Base-by-base conservation (phyloP, 495 filamentous ascomycete genomes). In the Penicillium robsamsonii region DNA sequence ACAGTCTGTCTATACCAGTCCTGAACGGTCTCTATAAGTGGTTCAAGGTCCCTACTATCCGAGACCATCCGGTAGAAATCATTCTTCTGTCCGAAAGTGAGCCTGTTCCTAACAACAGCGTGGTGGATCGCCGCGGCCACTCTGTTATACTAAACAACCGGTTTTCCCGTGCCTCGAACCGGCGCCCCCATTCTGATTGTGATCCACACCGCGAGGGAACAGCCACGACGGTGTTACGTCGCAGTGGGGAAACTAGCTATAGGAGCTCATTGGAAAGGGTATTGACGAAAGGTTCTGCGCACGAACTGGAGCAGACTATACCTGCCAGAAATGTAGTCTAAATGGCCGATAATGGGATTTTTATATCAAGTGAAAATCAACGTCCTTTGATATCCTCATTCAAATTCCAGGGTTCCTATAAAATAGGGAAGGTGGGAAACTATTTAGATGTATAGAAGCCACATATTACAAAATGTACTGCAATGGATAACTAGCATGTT, bases 1-100 rank as follows among this genome's bases (percentile, higher is more conserved):
- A 86, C 60, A 80, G 81, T 38, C 65, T 85, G 1, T 84, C 81
- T 0, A 81, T 84, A 42, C 82, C 82, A 0, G 60, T 71, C 1
- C 70, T 84, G 22, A 77, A 77, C 56, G 35, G 63, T 7, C 62
- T 82, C 52, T 85, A 83, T 62, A 63, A 57, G 45, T 72, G 58
- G 52, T 69, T 64, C 33, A 71, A 71, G 33, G 75, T 84, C 33
- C 64, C 70, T 31, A 69, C 70, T 1, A 77, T 85, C 56, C 68
- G 68, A 15, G 81, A 85, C 56, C 79, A 81, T 33, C 78, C 79
- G 5, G 75, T 81, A 8, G 72, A 79, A 55, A 57, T 84, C 11
- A 56, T 70, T 9, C 68, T 81, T 9, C 69, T 77, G 13, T 83
- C 81, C 2, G 68, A 77, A 1, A 76, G 77, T 30, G 75, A 79